Evolutionary conservation across 208 protist species (phyloP), one percentile per base, ranked within the genome.

Genomic region (Crithidia thermophila): DNA sequence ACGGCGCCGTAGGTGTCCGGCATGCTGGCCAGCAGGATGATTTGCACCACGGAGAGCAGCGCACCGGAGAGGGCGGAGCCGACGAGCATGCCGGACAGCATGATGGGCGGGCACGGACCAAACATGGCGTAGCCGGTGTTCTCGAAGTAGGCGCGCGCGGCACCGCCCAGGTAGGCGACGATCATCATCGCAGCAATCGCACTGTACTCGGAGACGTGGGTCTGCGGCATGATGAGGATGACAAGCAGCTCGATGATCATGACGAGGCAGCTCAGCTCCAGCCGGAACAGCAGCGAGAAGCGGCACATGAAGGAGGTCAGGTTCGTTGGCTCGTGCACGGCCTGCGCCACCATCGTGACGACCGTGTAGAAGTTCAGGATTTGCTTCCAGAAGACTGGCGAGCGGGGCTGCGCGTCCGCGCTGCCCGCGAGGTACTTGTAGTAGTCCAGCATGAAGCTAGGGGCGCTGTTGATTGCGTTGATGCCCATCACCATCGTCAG

Each of bases 71-170:
- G 28, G 4, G 85, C 77, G 23, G 75, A 82, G 37, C 94, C 94
- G 39, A 84, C 57, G 34, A 97, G 79, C 60, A 94, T 81, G 18
- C 75, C 87, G 10, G 87, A 79, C 40, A 87, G 69, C 59, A 85
- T 90, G 40, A 85, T 88, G 11, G 66, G 51, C 14, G 92, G 92
- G 53, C 88, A 88, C 0, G 84, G 77, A 13, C 79, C 86, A 45
- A 94, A 94, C 20, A 98, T 57, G 23, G 90, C 92, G 71, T 96
- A 98, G n/a, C 90, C 84, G 16, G 85, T 93, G 57, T 93, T 90
- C 67, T 97, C 87, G 65, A 91, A 93, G 70, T 94, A 94, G 20
- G 84, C 89, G 23, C 85, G 82, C 31, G 69, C 82, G 4, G 77
- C 65, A 3, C 88, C 89, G 40, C 78, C 75, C 4, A 91, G 34